These are phyloP conservation scores for Curvularia eragrostidis DNA, from an alignment of 2,329 filamentous ascomycete species.

Conservation along the genomic window DNA sequence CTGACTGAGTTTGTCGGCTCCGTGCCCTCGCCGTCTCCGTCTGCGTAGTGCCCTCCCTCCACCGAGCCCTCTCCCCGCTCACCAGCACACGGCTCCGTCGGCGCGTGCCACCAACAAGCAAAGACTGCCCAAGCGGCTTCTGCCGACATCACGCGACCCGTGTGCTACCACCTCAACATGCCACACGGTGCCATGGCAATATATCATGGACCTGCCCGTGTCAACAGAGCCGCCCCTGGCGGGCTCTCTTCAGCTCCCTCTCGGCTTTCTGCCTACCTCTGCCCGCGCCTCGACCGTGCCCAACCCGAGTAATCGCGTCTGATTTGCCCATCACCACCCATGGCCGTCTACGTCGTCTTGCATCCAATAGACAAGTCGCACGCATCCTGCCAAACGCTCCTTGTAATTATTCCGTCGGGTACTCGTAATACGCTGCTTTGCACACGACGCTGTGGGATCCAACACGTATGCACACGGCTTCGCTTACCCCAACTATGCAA, in stretches of 20 bases:
- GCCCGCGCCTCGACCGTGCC: conserved; percentile 18
- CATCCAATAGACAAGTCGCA: conserved; percentile 28
- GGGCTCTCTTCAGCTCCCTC: neutral
- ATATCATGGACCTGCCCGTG: neutral
- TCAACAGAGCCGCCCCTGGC: neutral
- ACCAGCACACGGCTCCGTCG: neutral
- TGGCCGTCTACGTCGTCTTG: too few species aligned
- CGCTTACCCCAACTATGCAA: conserved; percentile 28
- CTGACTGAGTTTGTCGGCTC: neutral
- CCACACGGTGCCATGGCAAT: neutral
- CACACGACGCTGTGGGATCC: conserved; percentile 31
- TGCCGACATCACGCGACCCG: neutral
- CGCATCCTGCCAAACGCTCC: conserved; percentile 27
- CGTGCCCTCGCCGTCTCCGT: neutral
- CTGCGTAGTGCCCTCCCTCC: neutral
- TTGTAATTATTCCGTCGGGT: conserved; percentile 16
- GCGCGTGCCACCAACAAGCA: conserved; percentile 15
- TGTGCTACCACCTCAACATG: neutral
- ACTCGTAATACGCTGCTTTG: conserved; percentile 30
- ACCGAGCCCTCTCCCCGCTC: neutral
- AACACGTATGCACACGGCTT: conserved; percentile 17
- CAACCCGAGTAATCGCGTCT: conserved; percentile 35
- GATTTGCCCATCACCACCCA: conserved; percentile 41
- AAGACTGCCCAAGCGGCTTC: neutral
- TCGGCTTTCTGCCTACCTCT: conserved; percentile 15